Percentiles rank a stretch among this genome's conserved stretches.
phyloP scores from a whole-genome alignment of 805 yeast species.

The Pichia insulana region DNA sequence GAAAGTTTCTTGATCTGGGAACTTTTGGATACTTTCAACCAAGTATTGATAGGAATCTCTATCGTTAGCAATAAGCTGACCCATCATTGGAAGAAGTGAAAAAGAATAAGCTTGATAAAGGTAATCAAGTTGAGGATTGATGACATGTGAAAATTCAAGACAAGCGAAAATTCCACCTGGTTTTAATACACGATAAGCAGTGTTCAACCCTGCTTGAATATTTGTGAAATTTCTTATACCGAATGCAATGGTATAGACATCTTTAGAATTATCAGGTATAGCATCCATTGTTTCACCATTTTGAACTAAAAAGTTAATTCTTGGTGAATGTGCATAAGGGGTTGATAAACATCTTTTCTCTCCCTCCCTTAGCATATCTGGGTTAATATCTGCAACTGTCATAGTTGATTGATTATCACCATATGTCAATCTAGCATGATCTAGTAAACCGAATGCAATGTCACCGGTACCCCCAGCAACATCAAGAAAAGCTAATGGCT shows the following conservation, averaged over 20 bases:
- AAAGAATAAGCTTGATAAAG: slow-evolving; percentile 84
- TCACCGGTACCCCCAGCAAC: slow-evolving; percentile 99
- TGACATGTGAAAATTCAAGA: slow-evolving; percentile 88
- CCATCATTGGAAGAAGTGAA: slow-evolving; percentile 84
- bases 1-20: slow-evolving; percentile 89
- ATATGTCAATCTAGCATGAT: slow-evolving; percentile 74
- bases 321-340: slow-evolving; percentile 54
- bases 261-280: slow-evolving; percentile 81
- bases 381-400: slow-evolving; percentile 91
- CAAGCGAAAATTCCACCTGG: slow-evolving; percentile 99
- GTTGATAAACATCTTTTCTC: slow-evolving; percentile 56
- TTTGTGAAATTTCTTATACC: slow-evolving; percentile 96
- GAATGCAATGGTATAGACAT: slow-evolving; percentile 91
- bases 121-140: slow-evolving; percentile 64
- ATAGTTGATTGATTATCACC: slow-evolving; percentile 70
- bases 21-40: slow-evolving; percentile 86
- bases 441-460: slow-evolving; percentile 89
- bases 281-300: slow-evolving; percentile 86
- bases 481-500: slow-evolving; percentile 81
- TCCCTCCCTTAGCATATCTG: slow-evolving; percentile 94
- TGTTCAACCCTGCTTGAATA: slow-evolving; percentile 83
- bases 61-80: slow-evolving; percentile 91
- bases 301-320: slow-evolving; percentile 79
- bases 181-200: slow-evolving; percentile 92
- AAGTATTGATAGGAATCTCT: slow-evolving; percentile 93